Percentiles rank a stretch among this genome's conserved stretches.
Conservation (phyloP, 2,329 filamentous ascomycete genomes). For the Fusarium palustre region DNA sequence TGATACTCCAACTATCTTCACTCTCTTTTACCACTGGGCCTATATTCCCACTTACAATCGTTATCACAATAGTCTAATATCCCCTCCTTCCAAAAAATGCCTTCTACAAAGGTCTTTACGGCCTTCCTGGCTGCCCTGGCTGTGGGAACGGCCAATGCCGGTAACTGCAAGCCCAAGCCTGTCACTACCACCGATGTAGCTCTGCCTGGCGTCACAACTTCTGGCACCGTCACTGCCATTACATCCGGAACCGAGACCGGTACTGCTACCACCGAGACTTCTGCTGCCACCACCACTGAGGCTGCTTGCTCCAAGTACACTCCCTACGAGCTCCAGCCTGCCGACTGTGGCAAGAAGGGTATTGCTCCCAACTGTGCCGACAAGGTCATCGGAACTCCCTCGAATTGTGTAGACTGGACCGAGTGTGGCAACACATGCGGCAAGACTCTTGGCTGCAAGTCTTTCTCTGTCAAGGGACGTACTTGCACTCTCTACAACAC, state of each 20-base stretch:
- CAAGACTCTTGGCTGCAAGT: conserved; percentile 33
- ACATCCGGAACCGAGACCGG: conserved; percentile 21
- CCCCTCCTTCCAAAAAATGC: conserved; percentile 8
- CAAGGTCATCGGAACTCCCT: conserved; percentile 9
- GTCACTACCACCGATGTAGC: conserved; percentile 23
- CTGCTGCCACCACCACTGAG: conserved; percentile 21
- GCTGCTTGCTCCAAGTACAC: conserved; percentile 30
- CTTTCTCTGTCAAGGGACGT: conserved; percentile 20
- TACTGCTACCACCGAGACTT: conserved; percentile 13
- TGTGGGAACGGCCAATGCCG: conserved; percentile 24
- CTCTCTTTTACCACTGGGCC: conserved; percentile 11
- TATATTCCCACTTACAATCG: conserved; percentile 23
- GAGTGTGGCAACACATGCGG: conserved; percentile 31
- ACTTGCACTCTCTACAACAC: conserved; percentile 23
- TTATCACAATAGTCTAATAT: conserved; percentile 25
- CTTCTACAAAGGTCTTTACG: conserved; percentile 38
- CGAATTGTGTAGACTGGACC: background rate
- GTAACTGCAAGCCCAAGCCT: conserved; percentile 35
- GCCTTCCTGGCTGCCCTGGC: conserved; percentile 37
- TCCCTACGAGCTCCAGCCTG: conserved; percentile 1
- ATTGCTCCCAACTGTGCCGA: conserved; percentile 1
- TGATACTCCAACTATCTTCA: conserved; percentile 22
- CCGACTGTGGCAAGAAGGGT: conserved; percentile 21
- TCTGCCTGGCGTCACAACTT: conserved; percentile 16
- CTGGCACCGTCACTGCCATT: conserved; percentile 17